Evolutionary conservation across 352 stramenopile genomes (phyloP).

Genomic region (Pythium grandisporangium): DNA sequence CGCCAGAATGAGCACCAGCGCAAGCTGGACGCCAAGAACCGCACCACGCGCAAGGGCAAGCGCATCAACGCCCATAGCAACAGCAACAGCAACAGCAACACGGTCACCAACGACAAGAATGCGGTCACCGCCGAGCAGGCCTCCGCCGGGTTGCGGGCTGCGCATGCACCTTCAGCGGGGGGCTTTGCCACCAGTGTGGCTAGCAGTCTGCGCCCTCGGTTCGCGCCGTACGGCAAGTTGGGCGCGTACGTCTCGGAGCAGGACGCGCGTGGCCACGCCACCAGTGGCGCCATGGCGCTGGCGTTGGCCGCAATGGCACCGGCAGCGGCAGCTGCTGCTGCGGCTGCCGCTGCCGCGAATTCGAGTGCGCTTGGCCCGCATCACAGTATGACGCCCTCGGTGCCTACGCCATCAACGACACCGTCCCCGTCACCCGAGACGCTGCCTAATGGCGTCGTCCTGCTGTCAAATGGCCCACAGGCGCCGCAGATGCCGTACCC

Average conservation of each 20-base stretch:
- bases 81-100: slow-evolving; percentile 6
- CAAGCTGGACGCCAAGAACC: slow-evolving; percentile 82
- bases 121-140: not conserved
- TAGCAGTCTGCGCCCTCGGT: slow-evolving; percentile 12
- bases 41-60: slow-evolving; percentile 54
- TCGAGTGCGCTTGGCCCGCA: not conserved
- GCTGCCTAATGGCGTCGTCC: slow-evolving; percentile 21
- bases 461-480: slow-evolving; percentile 37
- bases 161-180: not conserved
- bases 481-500: slow-evolving; percentile 40
- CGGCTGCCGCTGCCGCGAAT: not conserved
- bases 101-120: slow-evolving; percentile 7
- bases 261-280: slow-evolving; percentile 12
- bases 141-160: not conserved
- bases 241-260: too few species aligned
- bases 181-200: too few species aligned
- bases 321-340: too few species aligned
- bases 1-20: slow-evolving; percentile 83
- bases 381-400: not conserved
- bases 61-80: slow-evolving; percentile 7
- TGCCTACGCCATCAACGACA: not conserved
- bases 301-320: slow-evolving; percentile 2
- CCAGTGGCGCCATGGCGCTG: not conserved
- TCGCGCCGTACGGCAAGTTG: slow-evolving; percentile 13
- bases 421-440: slow-evolving; percentile 6